A percentile compares a stretch with the other conserved stretches of the same genome.
Conservation (phyloP, 192 early-diverging fungal genomes). For the Gryganskiella cystojenkinii region DNA sequence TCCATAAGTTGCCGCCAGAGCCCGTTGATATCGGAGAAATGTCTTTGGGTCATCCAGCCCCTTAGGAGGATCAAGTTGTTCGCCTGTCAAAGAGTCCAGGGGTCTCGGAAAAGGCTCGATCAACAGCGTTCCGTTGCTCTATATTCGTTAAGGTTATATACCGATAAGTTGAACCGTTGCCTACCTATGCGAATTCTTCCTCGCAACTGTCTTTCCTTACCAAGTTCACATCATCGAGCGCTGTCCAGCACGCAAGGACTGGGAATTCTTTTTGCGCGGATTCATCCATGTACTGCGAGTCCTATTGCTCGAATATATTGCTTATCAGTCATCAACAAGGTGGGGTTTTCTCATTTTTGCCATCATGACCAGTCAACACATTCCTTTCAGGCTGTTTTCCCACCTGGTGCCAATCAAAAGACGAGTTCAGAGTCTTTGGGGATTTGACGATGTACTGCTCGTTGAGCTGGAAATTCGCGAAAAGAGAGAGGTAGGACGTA, state of each 20-base stretch:
- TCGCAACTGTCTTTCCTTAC: background rate
- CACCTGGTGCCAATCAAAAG: conserved; percentile 49
- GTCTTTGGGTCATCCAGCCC: background rate
- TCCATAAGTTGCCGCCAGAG: conserved; percentile 14
- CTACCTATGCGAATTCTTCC: background rate
- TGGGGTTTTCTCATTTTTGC: no score
- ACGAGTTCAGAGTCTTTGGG: conserved; percentile 7
- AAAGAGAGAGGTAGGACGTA: background rate
- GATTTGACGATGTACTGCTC: conserved; percentile 52
- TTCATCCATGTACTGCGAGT: conserved; percentile 41
- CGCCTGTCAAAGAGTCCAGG: background rate
- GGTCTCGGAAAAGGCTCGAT: conserved; percentile 37
- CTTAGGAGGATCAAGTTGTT: background rate
- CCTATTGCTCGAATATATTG: conserved; percentile 2
- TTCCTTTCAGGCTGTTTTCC: no score
- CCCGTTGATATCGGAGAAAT: conserved; percentile 15
- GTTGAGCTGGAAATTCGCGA: conserved; percentile 33
- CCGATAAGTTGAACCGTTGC: background rate
- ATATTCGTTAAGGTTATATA: background rate
- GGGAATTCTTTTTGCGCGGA: conserved; percentile 14
- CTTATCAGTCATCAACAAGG: no score
- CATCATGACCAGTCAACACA: no score
- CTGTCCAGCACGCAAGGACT: conserved; percentile 40
- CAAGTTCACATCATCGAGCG: conserved; percentile 41
- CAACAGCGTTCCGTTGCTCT: conserved; percentile 30